Base-by-base conservation (phyloP, 371 early-diverging fungal genomes). In the Sporodiniella umbellata region DNA sequence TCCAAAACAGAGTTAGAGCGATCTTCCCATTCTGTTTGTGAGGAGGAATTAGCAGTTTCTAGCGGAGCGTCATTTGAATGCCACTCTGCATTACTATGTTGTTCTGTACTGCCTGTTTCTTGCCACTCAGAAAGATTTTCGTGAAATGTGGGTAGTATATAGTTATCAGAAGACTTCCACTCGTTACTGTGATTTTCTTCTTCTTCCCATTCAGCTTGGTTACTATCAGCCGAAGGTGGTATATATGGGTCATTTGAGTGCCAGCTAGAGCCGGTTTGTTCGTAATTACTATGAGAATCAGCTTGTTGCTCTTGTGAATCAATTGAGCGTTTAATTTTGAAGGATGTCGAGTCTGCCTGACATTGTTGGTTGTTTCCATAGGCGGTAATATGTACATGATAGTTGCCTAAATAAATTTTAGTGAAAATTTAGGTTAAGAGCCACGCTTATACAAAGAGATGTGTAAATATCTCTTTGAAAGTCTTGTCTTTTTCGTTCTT, bases 331-430 rank as follows among this genome's bases (percentile, higher is more conserved):
- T 39, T 38, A 28, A 70, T 59, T 19, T 47, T 45, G 33, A 70
- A 70, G 1, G 56, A 12, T 18, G 33, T 45, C 7, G 71, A 70
- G 24, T 58, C 52, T 14, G 49, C 35, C 30, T 64, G 51, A 46
- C 71, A 70, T 15, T 51, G 42, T 14, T 22, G 31, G 25, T 43
- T 43, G 8, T 44, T 48, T 25, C 52, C 53, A 44, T 52, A 56
- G 19, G 51, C 60, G n/a, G 56, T 46, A 28, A 72, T 53, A 25
- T 69, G 66, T 47, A 62, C 54, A 48, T 64, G 64, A 35, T 59
- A 69, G 2, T 63, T 52, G n/a, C 69, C 63, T 62, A 37, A n/a
- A 47, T 10, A 21, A 24, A 22, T n/a, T n/a, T n/a, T n/a, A n/a
- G n/a, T n/a, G n/a, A n/a, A n/a, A n/a, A n/a, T n/a, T n/a, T n/a